These are phyloP conservation scores for Alternaria angustiovoidea DNA, from an alignment of 2,329 filamentous ascomycete species.

Conservation along the genomic window DNA sequence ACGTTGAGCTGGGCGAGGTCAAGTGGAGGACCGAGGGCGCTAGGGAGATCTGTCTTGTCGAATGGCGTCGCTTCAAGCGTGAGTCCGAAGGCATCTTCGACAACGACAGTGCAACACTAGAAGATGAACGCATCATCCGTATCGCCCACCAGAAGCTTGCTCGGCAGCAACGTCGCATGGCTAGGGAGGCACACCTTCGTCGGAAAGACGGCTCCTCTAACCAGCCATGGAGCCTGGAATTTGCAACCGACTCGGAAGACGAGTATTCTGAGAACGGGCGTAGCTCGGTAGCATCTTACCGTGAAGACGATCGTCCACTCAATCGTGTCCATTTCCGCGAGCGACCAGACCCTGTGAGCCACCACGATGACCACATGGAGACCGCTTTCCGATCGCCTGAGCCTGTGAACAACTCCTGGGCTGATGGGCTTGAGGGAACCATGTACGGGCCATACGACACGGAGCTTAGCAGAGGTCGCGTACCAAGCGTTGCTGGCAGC, in stretches of 20 bases:
- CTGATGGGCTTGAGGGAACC: slow-evolving; percentile 73
- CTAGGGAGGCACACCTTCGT: slow-evolving; percentile 48
- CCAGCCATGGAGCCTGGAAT: slow-evolving; percentile 84
- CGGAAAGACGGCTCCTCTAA: slow-evolving; percentile 54
- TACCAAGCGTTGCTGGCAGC: slow-evolving; percentile 82
- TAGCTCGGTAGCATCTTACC: slow-evolving; percentile 36
- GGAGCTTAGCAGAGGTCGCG: slow-evolving; percentile 68
- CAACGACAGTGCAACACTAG: slow-evolving; percentile 52
- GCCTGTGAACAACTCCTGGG: slow-evolving; percentile 25
- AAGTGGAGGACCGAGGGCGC: slow-evolving; percentile 91
- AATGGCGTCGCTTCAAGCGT: slow-evolving; percentile 80
- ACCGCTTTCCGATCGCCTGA: slow-evolving; percentile 44
- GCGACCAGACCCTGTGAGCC: slow-evolving; percentile 25
- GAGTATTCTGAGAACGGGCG: slow-evolving; percentile 51
- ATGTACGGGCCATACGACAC: slow-evolving; percentile 78
- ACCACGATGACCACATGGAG: slow-evolving; percentile 43
- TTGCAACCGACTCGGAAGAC: slow-evolving; percentile 69
- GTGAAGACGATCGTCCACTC: slow-evolving; percentile 27
- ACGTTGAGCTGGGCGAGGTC: slow-evolving; percentile 92
- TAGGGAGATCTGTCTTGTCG: slow-evolving; percentile 81
- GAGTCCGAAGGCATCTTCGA: slow-evolving; percentile 64
- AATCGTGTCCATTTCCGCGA: slow-evolving; percentile 32
- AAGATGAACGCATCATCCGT: slow-evolving; percentile 55
- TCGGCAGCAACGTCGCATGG: slow-evolving; percentile 51
- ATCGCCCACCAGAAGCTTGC: slow-evolving; percentile 52